Base-by-base conservation (phyloP, 2,329 filamentous ascomycete genomes). In the Fusarium coicis region DNA sequence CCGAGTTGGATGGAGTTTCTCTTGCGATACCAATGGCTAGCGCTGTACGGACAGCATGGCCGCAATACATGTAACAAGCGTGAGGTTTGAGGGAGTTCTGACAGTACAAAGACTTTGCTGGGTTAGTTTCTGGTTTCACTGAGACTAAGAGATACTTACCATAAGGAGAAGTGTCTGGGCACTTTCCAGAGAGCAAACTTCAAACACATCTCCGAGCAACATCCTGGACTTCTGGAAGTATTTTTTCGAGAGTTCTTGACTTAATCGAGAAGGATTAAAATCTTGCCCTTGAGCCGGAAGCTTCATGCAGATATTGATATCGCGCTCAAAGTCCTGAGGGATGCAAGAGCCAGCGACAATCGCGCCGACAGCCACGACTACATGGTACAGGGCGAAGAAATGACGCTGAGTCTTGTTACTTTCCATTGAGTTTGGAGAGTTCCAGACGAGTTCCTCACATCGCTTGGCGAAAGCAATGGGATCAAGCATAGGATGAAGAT, bases 31-130 rank as follows among this genome's bases (percentile, higher is more conserved):
- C 60, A 0, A 63, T 63, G 10, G 60, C 60, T 1, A 63, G n/a
- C 4, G 60, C 60, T 4, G 60, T 63, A 11, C 60, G 60, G 11
- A 63, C 53, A 1, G 60, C 53, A 2, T 59, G 53, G 0, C 60
- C 60, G 7, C 60, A 59, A 11, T 63, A 63, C 60, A 63, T 63
- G 2, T 63, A 63, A 19, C 60, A 63, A 2, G 53, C 53, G 7
- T 63, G 60, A 2, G 60, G 60, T 5, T 63, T 63, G 8, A 63
- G 53, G 5, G 60, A 46, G 9, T 63, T 63, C 11, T 63, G 60
- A 6, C 60, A 63, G n/a, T 59, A 63, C 16, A 63, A 18, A 8
- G 60, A 59, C 60, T 63, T 23, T 5, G 7, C 12, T 4, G 4
- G 18, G 42, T 47, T 7, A 57, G 34, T 0, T 5, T 26, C 9